Evolutionary conservation across 208 protist species (phyloP).

Genomic region (Trypanosomatidae sp.): DNA sequence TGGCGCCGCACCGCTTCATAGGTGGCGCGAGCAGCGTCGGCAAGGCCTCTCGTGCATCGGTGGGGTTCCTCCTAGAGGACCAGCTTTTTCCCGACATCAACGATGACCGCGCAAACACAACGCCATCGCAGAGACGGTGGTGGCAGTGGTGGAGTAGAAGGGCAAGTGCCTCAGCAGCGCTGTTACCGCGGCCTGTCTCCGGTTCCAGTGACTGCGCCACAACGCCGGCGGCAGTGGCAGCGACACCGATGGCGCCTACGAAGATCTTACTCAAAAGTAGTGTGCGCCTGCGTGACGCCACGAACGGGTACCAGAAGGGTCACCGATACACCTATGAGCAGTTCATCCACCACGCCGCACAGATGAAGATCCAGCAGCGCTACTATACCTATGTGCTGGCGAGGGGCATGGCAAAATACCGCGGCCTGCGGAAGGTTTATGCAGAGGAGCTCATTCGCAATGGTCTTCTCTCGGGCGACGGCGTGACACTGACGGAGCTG

Average conservation of each 20-base stretch:
- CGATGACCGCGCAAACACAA: background rate
- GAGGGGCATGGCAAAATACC: slow-evolving; percentile 11
- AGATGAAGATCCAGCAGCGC: slow-evolving; percentile 36
- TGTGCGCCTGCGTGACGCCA: slow-evolving; percentile 38
- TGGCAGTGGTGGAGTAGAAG: background rate
- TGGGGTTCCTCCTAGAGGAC: slow-evolving; percentile 15
- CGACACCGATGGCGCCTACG: background rate
- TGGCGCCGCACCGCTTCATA: slow-evolving; percentile 64
- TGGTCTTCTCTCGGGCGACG: slow-evolving; percentile 40
- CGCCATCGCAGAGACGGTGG: slow-evolving; percentile 2
- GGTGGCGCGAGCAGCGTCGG: slow-evolving; percentile 18
- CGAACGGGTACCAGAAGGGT: slow-evolving; percentile 71
- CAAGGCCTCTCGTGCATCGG: slow-evolving; percentile 2
- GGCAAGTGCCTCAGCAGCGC: background rate
- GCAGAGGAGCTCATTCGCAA: slow-evolving; percentile 64
- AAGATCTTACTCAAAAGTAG: slow-evolving; percentile 31
- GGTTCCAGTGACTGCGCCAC: background rate
- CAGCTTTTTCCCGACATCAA: slow-evolving; percentile 11
- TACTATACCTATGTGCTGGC: slow-evolving; percentile 41
- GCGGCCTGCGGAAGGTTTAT: slow-evolving; percentile 27
- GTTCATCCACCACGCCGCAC: slow-evolving; percentile 36
- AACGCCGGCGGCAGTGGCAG: too few relatives aligned
- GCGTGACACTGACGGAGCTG: slow-evolving; percentile 32
- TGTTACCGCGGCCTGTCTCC: background rate
- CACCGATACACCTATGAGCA: slow-evolving; percentile 47